Percentiles rank a stretch among this genome's conserved stretches.
phyloP scores from a whole-genome alignment of 306 rosid genomes.

The Carpinus viminea region DNA sequence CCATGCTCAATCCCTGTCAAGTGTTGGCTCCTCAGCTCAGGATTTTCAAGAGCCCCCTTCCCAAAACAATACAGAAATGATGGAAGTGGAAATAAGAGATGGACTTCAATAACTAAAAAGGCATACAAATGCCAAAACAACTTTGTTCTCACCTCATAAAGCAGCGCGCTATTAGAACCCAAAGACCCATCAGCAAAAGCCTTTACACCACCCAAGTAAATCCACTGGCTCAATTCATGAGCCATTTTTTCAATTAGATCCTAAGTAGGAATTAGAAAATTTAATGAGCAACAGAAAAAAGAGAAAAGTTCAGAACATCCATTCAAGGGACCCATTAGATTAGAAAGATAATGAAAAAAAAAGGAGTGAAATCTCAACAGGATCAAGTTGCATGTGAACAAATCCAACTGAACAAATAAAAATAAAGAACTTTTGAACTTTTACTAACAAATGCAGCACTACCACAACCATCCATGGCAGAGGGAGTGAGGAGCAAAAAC shows the following conservation, averaged over 20 bases:
- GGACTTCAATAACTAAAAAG: neutral
- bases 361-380: neutral
- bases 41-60: neutral
- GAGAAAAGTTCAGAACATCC: slow-evolving; percentile 11
- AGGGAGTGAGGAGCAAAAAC: too few relatives aligned
- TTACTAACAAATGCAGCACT: neutral
- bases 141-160: slow-evolving; percentile 70
- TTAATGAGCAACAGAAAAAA: slow-evolving; percentile 24
- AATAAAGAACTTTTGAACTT: neutral
- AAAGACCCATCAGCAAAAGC: slow-evolving; percentile 87
- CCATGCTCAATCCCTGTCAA: neutral
- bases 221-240: slow-evolving; percentile 62
- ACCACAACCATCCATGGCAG: neutral
- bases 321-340: neutral
- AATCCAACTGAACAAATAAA: neutral
- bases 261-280: slow-evolving; percentile 40
- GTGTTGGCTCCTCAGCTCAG: neutral
- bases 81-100: neutral
- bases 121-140: slow-evolving; percentile 20
- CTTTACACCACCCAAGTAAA: slow-evolving; percentile 90
- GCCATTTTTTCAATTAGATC: slow-evolving; percentile 60
- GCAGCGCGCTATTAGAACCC: slow-evolving; percentile 80
- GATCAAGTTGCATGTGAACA: neutral
- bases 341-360: neutral
- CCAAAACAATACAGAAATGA: neutral